phyloP scores from a whole-genome alignment of 73 alveolate species.

The Paramecium primaurelia region DNA sequence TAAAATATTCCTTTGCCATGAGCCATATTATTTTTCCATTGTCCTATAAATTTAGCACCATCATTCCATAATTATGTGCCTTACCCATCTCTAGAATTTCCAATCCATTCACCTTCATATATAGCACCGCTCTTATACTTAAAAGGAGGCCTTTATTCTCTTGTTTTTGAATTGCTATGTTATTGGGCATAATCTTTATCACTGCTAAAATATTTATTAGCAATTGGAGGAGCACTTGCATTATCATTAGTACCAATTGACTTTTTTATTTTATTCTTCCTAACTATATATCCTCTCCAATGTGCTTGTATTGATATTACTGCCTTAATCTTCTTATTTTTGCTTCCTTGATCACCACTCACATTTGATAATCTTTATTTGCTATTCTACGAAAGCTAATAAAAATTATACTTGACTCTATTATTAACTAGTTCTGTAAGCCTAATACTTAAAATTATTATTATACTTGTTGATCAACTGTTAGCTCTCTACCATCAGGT shows the following conservation, averaged over 20 bases:
- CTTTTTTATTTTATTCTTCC: neutral
- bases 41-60: conserved; percentile 58
- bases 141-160: conserved; percentile 60
- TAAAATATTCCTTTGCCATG: conserved; percentile 65
- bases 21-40: conserved; percentile 64
- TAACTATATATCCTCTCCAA: conserved; percentile 25
- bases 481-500: neutral
- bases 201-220: neutral
- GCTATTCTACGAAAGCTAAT: neutral
- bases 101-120: conserved; percentile 64
- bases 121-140: conserved; percentile 60
- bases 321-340: neutral
- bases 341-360: neutral
- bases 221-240: neutral
- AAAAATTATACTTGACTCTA: neutral
- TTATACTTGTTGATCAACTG: neutral
- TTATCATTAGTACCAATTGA: neutral
- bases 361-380: neutral
- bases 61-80: conserved; percentile 60
- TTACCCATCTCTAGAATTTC: conserved; percentile 58
- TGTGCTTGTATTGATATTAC: neutral
- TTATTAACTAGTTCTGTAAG: conserved; percentile 30
- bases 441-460: neutral
- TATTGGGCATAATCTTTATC: neutral
- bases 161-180: neutral